phyloP scores from a whole-genome alignment of 2,329 filamentous ascomycete species.

The Aspergillus brasiliensis region DNA sequence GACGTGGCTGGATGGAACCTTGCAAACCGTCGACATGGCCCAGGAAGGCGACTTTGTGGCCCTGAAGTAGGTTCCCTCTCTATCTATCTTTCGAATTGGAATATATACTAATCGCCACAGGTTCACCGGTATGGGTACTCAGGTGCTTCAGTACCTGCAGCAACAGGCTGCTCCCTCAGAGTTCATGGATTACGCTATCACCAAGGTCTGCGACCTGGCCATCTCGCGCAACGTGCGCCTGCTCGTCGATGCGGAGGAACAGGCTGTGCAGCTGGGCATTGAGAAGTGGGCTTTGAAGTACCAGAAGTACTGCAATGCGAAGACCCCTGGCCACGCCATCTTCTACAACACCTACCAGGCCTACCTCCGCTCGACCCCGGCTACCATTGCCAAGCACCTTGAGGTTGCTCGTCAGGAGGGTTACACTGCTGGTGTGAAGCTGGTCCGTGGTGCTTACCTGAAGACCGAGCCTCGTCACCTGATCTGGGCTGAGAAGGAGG shows the following conservation, averaged over 20 bases:
- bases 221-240: constrained; percentile 48
- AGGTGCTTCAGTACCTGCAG: constrained; percentile 43
- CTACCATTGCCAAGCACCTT: constrained; percentile 50
- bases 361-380: constrained; percentile 53
- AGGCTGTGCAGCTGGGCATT: constrained; percentile 54
- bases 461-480: constrained; percentile 49
- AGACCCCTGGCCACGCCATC: constrained; percentile 52
- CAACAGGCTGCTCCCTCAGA: constrained; percentile 41
- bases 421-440: constrained; percentile 56
- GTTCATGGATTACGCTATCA: constrained; percentile 46
- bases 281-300: constrained; percentile 56
- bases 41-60: constrained; percentile 55
- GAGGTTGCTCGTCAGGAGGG: constrained; percentile 48
- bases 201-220: constrained; percentile 47
- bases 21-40: constrained; percentile 57
- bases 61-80: constrained; percentile 47
- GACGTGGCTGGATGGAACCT: constrained; percentile 55
- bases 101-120: constrained; percentile 9
- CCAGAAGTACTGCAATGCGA: constrained; percentile 55
- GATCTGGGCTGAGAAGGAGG: constrained; percentile 51
- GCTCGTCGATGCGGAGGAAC: constrained; percentile 58
- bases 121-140: constrained; percentile 40
- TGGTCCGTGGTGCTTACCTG: constrained; percentile 58
- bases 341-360: constrained; percentile 58
- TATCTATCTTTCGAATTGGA: not conserved